A percentile compares a stretch with the other conserved stretches of the same genome.
Evolutionary conservation across 208 protist genomes (phyloP).

Genomic region (Cochliopodium minus): DNA sequence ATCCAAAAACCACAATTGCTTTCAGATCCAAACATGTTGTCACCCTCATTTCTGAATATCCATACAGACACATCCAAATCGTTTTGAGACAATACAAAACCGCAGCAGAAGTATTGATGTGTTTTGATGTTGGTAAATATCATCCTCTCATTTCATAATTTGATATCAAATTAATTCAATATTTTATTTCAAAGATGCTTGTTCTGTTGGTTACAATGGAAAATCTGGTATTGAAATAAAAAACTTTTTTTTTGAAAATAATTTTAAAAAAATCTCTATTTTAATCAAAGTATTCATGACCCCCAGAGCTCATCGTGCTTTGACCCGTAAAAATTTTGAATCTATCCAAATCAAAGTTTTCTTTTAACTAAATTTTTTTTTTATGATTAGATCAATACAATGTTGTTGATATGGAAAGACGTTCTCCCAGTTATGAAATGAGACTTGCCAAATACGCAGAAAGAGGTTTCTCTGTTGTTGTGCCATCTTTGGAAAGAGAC

Average conservation of each 20-base stretch:
- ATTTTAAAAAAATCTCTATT: too few species aligned
- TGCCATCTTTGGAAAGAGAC: too few species aligned
- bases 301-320: not conserved
- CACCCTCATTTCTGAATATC: constrained; percentile 9
- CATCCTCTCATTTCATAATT: too few species aligned
- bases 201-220: constrained; percentile 12
- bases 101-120: constrained; percentile 6
- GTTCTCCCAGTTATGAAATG: constrained; percentile 13
- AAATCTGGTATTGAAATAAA: too few species aligned
- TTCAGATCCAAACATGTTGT: not conserved
- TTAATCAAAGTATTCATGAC: constrained; percentile 1
- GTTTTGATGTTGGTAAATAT: constrained; percentile 16
- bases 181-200: too few species aligned
- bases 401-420: constrained; percentile 11
- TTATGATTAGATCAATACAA: constrained; percentile 3
- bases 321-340: too few species aligned
- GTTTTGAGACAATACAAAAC: constrained; percentile 12
- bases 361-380: too few species aligned
- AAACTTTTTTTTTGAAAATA: too few species aligned
- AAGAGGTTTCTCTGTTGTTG: constrained; percentile 11
- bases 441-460: constrained; percentile 13
- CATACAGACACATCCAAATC: constrained; percentile 14
- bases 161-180: too few species aligned
- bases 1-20: not conserved
- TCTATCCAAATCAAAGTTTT: too few species aligned